Percentiles rank a stretch among this genome's conserved stretches.
phyloP scores from a whole-genome alignment of 495 filamentous ascomycete genomes.

The Aspergillus sparsus region DNA sequence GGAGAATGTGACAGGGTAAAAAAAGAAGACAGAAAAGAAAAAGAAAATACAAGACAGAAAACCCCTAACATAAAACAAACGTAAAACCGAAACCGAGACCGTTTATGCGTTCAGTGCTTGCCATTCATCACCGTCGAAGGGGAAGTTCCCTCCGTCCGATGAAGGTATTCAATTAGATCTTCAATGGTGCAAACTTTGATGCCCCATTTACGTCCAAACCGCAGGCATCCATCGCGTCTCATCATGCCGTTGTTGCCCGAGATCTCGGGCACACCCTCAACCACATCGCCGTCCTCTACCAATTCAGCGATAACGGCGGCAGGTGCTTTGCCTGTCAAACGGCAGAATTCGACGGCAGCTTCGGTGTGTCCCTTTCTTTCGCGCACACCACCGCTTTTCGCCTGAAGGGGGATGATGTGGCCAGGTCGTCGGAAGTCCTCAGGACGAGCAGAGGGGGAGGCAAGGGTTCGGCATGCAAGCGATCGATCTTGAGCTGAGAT shows the following conservation, averaged over 20 bases:
- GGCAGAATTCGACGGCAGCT: constrained; percentile 85
- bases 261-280: constrained; percentile 59
- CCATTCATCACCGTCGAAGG: constrained; percentile 35
- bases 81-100: background rate
- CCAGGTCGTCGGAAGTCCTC: constrained; percentile 78
- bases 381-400: constrained; percentile 76
- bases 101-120: constrained; percentile 30
- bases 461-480: constrained; percentile 76
- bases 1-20: background rate
- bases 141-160: constrained; percentile 47
- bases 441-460: constrained; percentile 58
- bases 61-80: background rate
- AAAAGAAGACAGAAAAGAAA: background rate
- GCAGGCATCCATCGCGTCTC: constrained; percentile 84
- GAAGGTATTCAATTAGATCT: constrained; percentile 77
- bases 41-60: background rate
- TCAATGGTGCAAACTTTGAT: constrained; percentile 95
- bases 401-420: constrained; percentile 85
- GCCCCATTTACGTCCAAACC: constrained; percentile 85
- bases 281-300: constrained; percentile 73
- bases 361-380: constrained; percentile 86
- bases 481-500: constrained; percentile 88
- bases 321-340: constrained; percentile 69
- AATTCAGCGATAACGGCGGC: constrained; percentile 86
- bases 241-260: constrained; percentile 77